Evolutionary conservation across 306 rosid genomes (phyloP), one percentile per base, ranked within the genome.

Genomic region (Cicer pinnatifidum): DNA sequence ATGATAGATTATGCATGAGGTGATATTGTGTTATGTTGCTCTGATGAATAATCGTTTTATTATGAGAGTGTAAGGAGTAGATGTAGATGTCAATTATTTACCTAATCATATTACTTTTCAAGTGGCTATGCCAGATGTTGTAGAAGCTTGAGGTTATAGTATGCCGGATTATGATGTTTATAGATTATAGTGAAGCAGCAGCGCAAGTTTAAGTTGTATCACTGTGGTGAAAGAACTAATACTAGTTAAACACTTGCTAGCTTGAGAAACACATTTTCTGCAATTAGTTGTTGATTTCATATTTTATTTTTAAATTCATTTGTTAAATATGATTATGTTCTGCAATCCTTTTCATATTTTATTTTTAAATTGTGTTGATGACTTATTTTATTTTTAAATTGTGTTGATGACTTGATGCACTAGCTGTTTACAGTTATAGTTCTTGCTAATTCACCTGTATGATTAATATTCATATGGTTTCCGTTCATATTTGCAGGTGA

Each of bases 401-500:
- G 41, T 28, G 45, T 73, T 65, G 58, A 53, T 11, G 33, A 41
- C 50, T 71, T n/a, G 2, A 41, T 41, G 16, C 8, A 13, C 72
- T 11, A 16, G 44, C 60, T 54, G 17, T 16, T 40, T 40, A 16
- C 51, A 64, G n/a, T 64, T 64, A 41, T 39, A 64, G 41, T 64
- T 39, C 70, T 64, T 64, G n/a, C 12, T 51, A 33, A 11, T 59
- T 59, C 10, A 12, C 66, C 44, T 54, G 35, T 45, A 45, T 57
- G 10, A 38, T 72, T 16, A 12, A 46, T 12, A 11, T 23, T 73
- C 47, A 60, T 43, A 38, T 64, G 69, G 9, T 46, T 77, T 53
- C 47, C 66, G 45, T 80, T 58, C 48, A 47, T 69, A 47, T 80
- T 62, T 80, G 63, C 80, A 95, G 99, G 99, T 95, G 67, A 95